Evolutionary conservation across 2,329 filamentous ascomycete genomes (phyloP), one percentile per base, ranked within the genome.

Genomic region (Aspergillus sp.): DNA sequence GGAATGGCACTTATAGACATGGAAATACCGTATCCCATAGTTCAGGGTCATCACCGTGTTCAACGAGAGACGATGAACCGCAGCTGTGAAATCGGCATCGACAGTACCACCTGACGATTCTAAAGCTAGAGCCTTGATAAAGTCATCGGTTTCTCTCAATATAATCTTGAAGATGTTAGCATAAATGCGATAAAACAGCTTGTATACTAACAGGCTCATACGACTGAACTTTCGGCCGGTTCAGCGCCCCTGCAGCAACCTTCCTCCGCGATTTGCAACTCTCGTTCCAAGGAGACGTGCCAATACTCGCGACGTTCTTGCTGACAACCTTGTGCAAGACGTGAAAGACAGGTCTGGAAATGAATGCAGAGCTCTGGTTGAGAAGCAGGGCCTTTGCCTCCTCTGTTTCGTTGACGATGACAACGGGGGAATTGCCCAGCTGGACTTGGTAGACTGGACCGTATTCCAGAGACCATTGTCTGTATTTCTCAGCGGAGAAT

Each of bases 261-360:
- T 53, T 53, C 2, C 51, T 12, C 9, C 51, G 40, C n/a, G 43
- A 44, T 4, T 53, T 53, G 23, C 51, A 53, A 19, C 51, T 53
- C 41, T 46, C 51, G 23, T 53, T 37, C 51, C 51, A 53, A 4
- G 51, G 51, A n/a, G 40, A 45, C 6, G 41, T 53, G 3, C 51
- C 51, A 6, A 53, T 46, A 23, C 51, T 53, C 0, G 51, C 51
- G 4, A 53, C 51, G n/a, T 37, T 53, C 40, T 53, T 53, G 21
- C 51, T 53, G 4, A 53, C 51, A 11, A 33, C 31, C 31, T 49
- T 49, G 27, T 49, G 46, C 23, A 49, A 37, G 31, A 49, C 27
- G n/a, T 49, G 46, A 7, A 49, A 49, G 15, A 49, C 14, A 2
- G 46, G 46, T 8, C 46, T 49, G 4, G 46, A 49, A 33, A 49